A percentile compares a stretch with the other conserved stretches of the same genome.
Evolutionary conservation across 345 rosid genomes (phyloP).

Genomic region (Eucalyptus tenuipes): DNA sequence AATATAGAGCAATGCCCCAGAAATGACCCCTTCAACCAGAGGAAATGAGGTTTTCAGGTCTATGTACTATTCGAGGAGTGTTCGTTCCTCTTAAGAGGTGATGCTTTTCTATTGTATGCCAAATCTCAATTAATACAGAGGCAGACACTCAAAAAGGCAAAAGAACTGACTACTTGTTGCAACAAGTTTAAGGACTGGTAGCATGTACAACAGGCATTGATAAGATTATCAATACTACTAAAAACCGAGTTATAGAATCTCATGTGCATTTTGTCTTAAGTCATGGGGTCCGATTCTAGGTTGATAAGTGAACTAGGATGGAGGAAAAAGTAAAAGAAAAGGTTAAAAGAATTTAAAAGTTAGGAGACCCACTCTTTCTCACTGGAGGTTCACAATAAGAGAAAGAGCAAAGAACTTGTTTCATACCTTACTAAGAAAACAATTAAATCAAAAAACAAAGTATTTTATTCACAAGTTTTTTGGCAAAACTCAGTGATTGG

Average conservation of each 20-base stretch:
- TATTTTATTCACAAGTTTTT: not conserved
- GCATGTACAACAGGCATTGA: not conserved
- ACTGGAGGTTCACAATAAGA: not conserved
- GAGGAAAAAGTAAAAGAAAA: not conserved
- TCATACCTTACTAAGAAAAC: not conserved
- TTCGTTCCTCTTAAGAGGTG: not conserved
- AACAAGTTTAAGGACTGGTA: not conserved
- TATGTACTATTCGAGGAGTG: not conserved
- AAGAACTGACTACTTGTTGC: not conserved
- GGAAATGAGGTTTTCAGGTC: not conserved
- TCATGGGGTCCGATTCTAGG: not conserved
- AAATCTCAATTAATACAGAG: not conserved
- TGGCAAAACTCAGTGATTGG: not conserved
- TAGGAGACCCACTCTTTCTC: not conserved
- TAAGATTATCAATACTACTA: not conserved
- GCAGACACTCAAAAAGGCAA: not conserved
- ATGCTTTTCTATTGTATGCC: not conserved
- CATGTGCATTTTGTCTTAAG: not conserved
- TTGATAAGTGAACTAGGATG: not conserved
- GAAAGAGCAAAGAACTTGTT: not conserved
- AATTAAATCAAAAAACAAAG: not conserved
- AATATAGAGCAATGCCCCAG: slow-evolving; percentile 36
- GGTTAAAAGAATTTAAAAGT: not conserved
- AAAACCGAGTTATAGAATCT: not conserved
- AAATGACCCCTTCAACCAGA: slow-evolving; percentile 52